phyloP scores from a whole-genome alignment of 2,329 filamentous ascomycete genomes.

The Nectriaceae sp. region DNA sequence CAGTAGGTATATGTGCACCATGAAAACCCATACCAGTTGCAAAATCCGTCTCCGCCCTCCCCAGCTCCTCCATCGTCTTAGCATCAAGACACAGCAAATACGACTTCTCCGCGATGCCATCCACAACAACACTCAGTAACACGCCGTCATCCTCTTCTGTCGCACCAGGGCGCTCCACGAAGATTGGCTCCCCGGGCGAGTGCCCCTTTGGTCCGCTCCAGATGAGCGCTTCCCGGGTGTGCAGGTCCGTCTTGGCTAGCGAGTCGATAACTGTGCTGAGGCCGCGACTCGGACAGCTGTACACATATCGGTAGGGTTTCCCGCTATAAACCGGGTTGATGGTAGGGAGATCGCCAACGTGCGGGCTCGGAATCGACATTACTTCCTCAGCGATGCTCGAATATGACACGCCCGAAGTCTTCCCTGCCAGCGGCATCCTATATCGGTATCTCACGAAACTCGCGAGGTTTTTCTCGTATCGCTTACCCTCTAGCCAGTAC shows the following conservation, averaged over 20 bases:
- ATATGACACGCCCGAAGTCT: constrained; percentile 9
- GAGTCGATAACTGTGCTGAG: constrained; percentile 62
- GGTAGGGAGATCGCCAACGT: constrained; percentile 64
- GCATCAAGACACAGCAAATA: constrained; percentile 69
- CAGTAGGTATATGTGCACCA: constrained; percentile 49
- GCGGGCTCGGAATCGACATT: constrained; percentile 51
- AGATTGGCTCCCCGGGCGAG: constrained; percentile 70
- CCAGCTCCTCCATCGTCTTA: constrained; percentile 62
- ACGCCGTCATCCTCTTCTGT: constrained; percentile 64
- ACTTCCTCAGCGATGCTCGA: constrained; percentile 34
- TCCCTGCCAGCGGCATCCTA: constrained; percentile 29
- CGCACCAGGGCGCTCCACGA: constrained; percentile 51
- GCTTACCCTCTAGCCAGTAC: constrained; percentile 44
- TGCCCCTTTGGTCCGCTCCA: constrained; percentile 62
- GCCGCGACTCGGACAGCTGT: constrained; percentile 57
- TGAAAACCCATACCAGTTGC: constrained; percentile 67
- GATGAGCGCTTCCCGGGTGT: constrained; percentile 50
- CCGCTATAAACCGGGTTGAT: constrained; percentile 61
- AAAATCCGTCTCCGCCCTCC: constrained; percentile 62
- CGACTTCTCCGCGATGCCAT: constrained; percentile 59
- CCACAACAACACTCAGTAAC: constrained; percentile 63
- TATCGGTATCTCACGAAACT: constrained; percentile 48
- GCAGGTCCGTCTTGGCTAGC: constrained; percentile 65
- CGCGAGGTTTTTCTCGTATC: constrained; percentile 37
- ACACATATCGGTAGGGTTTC: constrained; percentile 60